Conservation (phyloP, 257 asterid genomes). For the Paraleonurus japonicus region DNA sequence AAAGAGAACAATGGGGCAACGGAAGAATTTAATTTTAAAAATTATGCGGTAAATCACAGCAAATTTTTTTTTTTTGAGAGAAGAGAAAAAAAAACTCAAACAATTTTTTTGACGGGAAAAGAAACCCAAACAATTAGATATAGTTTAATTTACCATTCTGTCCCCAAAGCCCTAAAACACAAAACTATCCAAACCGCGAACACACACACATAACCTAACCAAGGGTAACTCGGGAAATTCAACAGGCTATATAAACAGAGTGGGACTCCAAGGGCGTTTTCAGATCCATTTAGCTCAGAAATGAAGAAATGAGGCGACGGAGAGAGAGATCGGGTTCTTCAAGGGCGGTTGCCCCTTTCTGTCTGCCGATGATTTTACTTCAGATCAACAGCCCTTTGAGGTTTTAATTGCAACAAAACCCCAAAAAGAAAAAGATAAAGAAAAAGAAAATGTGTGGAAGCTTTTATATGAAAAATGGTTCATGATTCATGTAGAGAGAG, state of each 20-base stretch:
- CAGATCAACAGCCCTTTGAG: conserved; percentile 26
- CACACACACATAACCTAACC: background rate
- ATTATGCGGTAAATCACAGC: no score
- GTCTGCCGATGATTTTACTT: conserved; percentile 27
- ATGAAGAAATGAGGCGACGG: conserved; percentile 23
- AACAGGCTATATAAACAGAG: background rate
- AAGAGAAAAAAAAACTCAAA: no score
- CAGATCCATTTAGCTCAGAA: conserved; percentile 29
- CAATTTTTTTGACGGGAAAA: no score
- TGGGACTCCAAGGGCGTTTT: no score
- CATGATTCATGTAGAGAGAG: background rate
- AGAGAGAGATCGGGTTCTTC: conserved; percentile 24
- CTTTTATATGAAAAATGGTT: no score
- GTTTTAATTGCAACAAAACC: no score
- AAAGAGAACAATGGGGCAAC: no score
- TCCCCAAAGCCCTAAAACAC: background rate
- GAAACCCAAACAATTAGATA: no score
- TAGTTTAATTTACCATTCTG: no score
- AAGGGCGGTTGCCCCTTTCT: conserved; percentile 58
- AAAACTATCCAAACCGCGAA: background rate
- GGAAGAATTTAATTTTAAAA: no score
- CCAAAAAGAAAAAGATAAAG: background rate
- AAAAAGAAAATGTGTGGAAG: no score
- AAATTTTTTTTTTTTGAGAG: no score
- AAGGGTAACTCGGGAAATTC: conserved; percentile 2